Conservation (phyloP, 208 protist genomes). For the Balamuthia mandrillaris region DNA sequence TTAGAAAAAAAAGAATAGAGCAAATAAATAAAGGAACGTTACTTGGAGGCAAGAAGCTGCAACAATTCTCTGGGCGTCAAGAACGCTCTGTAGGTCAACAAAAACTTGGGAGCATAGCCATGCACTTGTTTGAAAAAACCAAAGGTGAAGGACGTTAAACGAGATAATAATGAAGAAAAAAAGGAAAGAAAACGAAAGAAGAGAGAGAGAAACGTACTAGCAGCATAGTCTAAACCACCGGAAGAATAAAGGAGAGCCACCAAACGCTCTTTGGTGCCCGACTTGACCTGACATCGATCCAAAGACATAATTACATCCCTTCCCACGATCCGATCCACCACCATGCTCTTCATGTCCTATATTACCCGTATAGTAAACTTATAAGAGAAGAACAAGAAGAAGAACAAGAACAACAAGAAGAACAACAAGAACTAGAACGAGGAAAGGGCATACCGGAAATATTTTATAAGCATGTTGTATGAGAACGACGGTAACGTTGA, state of each 20-base stretch:
- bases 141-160: neutral
- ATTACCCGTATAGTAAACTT: neutral
- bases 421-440: neutral
- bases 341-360: neutral
- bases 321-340: neutral
- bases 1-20: neutral
- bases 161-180: neutral
- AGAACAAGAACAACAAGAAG: neutral
- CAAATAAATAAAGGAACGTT: neutral
- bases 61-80: neutral
- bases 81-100: conserved; percentile 11
- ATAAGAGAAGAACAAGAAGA: neutral
- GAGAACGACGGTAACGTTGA: no score
- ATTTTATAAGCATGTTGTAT: no score
- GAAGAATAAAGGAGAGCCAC: conserved; percentile 12
- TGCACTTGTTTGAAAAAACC: neutral
- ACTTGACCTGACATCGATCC: conserved; percentile 7
- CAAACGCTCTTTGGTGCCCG: neutral
- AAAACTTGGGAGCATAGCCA: conserved; percentile 18
- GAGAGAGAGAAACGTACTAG: neutral
- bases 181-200: neutral
- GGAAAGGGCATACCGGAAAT: neutral
- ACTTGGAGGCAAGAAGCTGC: neutral
- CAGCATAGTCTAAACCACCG: neutral
- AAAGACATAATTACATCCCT: neutral